Percentiles rank a stretch among this genome's conserved stretches.
Evolutionary conservation across 352 stramenopile species (phyloP).

Genomic region (Phytophthora palmivora): DNA sequence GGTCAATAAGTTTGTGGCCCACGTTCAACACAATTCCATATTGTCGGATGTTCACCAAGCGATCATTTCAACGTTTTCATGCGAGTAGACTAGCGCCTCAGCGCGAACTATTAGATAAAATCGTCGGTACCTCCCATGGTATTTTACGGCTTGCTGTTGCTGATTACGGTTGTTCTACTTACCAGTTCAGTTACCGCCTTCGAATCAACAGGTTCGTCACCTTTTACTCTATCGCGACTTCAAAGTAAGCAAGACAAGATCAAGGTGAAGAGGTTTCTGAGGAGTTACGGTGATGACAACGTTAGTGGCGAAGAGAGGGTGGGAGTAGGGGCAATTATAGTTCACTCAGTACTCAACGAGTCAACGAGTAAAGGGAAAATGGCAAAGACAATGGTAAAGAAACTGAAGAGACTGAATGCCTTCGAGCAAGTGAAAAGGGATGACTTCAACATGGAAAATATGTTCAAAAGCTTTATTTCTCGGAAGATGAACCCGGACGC

Average conservation of each 20-base stretch:
- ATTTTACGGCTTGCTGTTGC: neutral
- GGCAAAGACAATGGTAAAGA: neutral
- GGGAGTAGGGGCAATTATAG: neutral
- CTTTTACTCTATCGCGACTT: neutral
- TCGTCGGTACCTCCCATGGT: neutral
- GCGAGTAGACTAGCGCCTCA: too few species aligned
- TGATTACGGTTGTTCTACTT: neutral
- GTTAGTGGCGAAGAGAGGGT: neutral
- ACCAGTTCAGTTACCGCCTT: neutral
- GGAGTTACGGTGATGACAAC: neutral
- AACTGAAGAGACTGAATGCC: neutral
- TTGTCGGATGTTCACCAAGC: too few species aligned
- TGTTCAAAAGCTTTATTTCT: neutral
- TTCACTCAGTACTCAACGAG: neutral
- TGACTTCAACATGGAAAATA: neutral
- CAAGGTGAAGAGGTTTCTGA: neutral
- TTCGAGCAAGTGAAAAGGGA: neutral
- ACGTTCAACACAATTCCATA: too few species aligned
- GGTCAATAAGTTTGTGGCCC: too few species aligned
- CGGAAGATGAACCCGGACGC: neutral
- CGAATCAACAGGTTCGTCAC: neutral
- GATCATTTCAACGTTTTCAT: too few species aligned
- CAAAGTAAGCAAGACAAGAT: neutral
- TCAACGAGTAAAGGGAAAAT: neutral
- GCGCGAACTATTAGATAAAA: neutral